Evolutionary conservation across 2,329 filamentous ascomycete genomes (phyloP).

Genomic region (Pseudogymnoascus sp.): DNA sequence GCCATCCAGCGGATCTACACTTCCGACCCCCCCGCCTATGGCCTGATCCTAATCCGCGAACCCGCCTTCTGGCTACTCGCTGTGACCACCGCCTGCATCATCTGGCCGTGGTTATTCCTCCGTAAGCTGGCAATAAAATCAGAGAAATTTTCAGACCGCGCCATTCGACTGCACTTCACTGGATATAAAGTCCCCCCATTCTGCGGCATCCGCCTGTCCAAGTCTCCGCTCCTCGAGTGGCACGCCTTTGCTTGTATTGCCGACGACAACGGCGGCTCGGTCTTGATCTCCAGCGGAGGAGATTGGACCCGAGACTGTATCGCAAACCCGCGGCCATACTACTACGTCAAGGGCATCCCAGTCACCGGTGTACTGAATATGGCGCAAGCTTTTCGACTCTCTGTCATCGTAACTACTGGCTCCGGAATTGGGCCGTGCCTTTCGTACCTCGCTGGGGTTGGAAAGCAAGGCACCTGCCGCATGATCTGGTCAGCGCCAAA

Average conservation of each 20-base stretch:
- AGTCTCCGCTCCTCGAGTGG: constrained; percentile 44
- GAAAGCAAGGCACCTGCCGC: constrained; percentile 19
- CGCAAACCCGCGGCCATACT: constrained; percentile 38
- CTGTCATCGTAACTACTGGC: constrained; percentile 32
- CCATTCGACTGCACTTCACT: constrained; percentile 45
- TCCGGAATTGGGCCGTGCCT: constrained; percentile 33
- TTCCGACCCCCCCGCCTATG: constrained; percentile 8
- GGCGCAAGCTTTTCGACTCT: constrained; percentile 27
- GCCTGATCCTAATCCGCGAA: constrained; percentile 16
- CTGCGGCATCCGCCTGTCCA: constrained; percentile 38
- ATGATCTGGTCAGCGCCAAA: constrained; percentile 31
- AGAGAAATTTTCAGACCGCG: constrained; percentile 48
- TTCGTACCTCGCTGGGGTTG: constrained; percentile 19
- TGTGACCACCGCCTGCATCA: constrained; percentile 40
- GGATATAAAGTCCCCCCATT: constrained; percentile 33
- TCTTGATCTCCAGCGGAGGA: constrained; percentile 48
- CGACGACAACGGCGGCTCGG: constrained; percentile 40
- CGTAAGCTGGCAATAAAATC: constrained; percentile 43
- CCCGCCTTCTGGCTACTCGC: constrained; percentile 51
- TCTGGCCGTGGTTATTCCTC: constrained; percentile 51
- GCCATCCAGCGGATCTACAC: constrained; percentile 15
- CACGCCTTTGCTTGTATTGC: constrained; percentile 52
- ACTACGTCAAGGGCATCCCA: constrained; percentile 47
- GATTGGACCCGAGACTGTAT: constrained; percentile 50
- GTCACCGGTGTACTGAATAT: constrained; percentile 29